phyloP scores from a whole-genome alignment of 495 filamentous ascomycete species.

The Pseudotulostoma volvatum region DNA sequence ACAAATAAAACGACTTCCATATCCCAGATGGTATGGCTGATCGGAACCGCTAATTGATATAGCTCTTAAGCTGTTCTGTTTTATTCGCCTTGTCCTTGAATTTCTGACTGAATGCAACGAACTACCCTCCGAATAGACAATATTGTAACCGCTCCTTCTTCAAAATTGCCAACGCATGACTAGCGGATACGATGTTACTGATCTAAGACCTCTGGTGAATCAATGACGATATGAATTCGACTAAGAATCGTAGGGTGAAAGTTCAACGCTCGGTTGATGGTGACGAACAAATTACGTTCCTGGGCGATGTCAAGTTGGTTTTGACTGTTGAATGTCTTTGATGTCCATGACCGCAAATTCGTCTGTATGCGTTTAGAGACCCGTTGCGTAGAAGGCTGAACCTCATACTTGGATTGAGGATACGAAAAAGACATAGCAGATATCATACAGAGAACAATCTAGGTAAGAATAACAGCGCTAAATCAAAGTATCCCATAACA shows the following conservation, averaged over 20 bases:
- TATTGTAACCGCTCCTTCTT: not conserved
- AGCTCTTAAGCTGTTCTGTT: conserved; percentile 1
- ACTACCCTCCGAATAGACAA: not conserved
- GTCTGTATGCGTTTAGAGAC: too few species aligned
- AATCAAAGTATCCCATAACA: too few species aligned
- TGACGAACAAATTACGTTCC: conserved; percentile 27
- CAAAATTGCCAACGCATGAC: not conserved
- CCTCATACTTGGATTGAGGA: too few species aligned
- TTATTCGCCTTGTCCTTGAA: not conserved
- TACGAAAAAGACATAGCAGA: too few species aligned
- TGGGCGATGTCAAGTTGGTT: conserved; percentile 1
- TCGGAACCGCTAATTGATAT: conserved; percentile 1
- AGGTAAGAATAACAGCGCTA: too few species aligned
- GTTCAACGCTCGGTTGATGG: conserved; percentile 28
- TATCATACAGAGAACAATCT: too few species aligned
- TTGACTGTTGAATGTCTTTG: conserved; percentile 8
- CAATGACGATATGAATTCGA: conserved; percentile 1
- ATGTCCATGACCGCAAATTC: conserved; percentile 12
- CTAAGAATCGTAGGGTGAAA: conserved; percentile 1
- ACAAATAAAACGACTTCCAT: too few species aligned
- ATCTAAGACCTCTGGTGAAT: conserved; percentile 2
- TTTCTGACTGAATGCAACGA: not conserved
- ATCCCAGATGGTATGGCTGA: too few species aligned
- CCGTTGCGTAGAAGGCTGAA: too few species aligned
- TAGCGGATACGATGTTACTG: not conserved